Evolutionary conservation across 805 yeast genomes (phyloP).

Genomic region (Torulaspora indica): DNA sequence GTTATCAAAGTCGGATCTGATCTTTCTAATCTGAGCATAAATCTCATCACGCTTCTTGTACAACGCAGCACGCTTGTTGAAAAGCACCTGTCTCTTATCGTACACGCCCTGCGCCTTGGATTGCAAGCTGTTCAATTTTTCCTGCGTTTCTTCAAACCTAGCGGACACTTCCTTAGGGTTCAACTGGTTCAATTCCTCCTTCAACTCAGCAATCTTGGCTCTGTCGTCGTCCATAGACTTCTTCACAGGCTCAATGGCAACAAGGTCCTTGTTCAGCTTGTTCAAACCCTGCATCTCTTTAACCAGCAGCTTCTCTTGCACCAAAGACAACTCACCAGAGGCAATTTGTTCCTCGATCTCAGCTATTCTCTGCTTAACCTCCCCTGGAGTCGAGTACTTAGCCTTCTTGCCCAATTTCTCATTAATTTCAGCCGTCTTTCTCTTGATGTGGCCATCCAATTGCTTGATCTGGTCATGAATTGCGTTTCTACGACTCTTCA

Average conservation of each 20-base stretch:
- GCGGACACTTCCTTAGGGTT: constrained; percentile 62
- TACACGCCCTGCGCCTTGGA: constrained; percentile 54
- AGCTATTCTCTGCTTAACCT: constrained; percentile 61
- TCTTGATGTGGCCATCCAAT: constrained; percentile 65
- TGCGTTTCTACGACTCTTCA: constrained; percentile 43
- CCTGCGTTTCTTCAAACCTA: constrained; percentile 63
- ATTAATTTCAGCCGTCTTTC: constrained; percentile 70
- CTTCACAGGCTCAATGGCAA: constrained; percentile 67
- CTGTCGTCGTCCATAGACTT: constrained; percentile 74
- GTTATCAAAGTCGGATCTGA: constrained; percentile 69
- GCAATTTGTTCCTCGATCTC: constrained; percentile 70
- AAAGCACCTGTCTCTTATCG: constrained; percentile 61
- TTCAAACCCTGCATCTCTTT: constrained; percentile 82
- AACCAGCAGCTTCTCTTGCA: constrained; percentile 80
- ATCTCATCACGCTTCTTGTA: constrained; percentile 64
- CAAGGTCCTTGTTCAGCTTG: constrained; percentile 74
- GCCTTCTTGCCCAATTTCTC: constrained; percentile 40
- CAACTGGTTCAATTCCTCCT: constrained; percentile 53
- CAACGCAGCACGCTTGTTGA: constrained; percentile 60
- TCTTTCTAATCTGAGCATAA: constrained; percentile 60
- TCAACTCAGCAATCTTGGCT: constrained; percentile 68
- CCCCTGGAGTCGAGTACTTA: constrained; percentile 61
- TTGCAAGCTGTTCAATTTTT: constrained; percentile 63
- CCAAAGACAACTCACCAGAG: constrained; percentile 75
- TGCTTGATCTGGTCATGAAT: constrained; percentile 63